phyloP scores from a whole-genome alignment of 192 early-diverging fungal genomes.

The Neocallimastix lanati region DNA sequence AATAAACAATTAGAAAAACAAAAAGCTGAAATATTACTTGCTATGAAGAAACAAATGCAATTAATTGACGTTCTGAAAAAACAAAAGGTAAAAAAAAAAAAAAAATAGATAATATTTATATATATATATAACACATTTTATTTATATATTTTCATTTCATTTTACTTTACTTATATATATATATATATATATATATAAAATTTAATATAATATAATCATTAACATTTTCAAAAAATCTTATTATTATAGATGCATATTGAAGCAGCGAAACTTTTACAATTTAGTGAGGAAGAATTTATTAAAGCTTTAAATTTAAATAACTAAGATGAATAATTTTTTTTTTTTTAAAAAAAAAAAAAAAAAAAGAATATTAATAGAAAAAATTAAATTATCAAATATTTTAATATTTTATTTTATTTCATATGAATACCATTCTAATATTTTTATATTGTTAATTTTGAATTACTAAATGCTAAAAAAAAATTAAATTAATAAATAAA shows the following conservation, averaged over 20 bases:
- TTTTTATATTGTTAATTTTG: no score
- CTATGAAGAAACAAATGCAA: constrained; percentile 30
- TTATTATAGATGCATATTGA: constrained; percentile 21
- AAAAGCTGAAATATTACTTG: constrained; percentile 21
- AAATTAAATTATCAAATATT: no score
- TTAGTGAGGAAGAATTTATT: constrained; percentile 30
- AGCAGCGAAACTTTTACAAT: constrained; percentile 22
- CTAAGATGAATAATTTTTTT: neutral
- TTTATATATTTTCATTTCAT: neutral
- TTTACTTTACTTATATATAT: no score
- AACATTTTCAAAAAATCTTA: neutral
- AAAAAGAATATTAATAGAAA: no score
- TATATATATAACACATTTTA: constrained; percentile 5
- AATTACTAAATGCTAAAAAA: no score
- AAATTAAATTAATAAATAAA: no score
- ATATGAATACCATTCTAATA: no score
- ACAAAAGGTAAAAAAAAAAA: constrained; percentile 21
- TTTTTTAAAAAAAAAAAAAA: no score
- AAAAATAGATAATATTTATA: constrained; percentile 3
- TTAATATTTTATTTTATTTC: no score
- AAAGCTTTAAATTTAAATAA: constrained; percentile 10
- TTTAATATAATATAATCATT: no score
- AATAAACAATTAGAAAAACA: constrained; percentile 23
- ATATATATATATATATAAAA: neutral
- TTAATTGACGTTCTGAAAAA: constrained; percentile 28